Percentiles rank a stretch among this genome's conserved stretches.
These are phyloP conservation scores for Coniophora puteana DNA, from an alignment of 1,284 basidiomycete species.

Conservation along the genomic window DNA sequence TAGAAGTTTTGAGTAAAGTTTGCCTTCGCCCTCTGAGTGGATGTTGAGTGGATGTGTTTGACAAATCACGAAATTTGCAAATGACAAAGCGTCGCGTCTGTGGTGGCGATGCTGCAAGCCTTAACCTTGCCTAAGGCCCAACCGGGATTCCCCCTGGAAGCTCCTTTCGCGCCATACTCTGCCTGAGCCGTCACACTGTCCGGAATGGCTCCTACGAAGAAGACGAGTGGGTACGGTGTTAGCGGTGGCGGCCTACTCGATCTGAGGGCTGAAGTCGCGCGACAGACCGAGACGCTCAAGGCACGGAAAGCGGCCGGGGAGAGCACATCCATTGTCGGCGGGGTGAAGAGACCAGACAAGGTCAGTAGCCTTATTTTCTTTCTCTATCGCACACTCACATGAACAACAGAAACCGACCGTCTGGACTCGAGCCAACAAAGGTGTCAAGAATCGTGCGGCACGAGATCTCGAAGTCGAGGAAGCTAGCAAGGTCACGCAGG, in stretches of 20 bases:
- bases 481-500: conserved; percentile 62
- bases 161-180: too few species aligned
- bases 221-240: conserved; percentile 64
- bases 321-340: conserved; percentile 46
- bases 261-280: conserved; percentile 69
- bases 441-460: conserved; percentile 55
- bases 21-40: too few species aligned
- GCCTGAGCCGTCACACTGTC: neutral
- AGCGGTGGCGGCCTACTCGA: conserved; percentile 73
- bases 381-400: neutral
- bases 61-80: too few species aligned
- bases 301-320: conserved; percentile 58
- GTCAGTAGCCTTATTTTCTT: conserved; percentile 27
- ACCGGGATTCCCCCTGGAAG: too few species aligned
- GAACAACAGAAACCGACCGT: conserved; percentile 58
- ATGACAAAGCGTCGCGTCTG: too few species aligned
- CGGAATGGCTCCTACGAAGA: conserved; percentile 37
- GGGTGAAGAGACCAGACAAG: conserved; percentile 61
- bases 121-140: too few species aligned
- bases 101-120: too few species aligned
- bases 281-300: conserved; percentile 59
- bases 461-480: conserved; percentile 67
- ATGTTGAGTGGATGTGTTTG: too few species aligned
- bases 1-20: too few species aligned
- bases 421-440: conserved; percentile 72